These are phyloP conservation scores for Xerophyta viscosa DNA, from an alignment of 106 monocot species.

Conservation along the genomic window DNA sequence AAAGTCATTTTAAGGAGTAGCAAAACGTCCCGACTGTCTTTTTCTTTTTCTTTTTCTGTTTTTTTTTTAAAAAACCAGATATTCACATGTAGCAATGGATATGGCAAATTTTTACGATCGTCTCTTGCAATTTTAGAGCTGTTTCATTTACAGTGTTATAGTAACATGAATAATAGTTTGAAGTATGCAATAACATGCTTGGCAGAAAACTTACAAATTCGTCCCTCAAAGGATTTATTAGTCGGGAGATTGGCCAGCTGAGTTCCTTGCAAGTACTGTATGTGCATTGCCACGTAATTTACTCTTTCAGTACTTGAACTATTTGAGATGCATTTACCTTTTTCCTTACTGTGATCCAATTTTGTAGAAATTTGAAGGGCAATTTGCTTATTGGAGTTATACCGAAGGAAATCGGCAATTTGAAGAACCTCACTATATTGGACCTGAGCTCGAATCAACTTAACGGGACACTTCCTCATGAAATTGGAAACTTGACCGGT, in stretches of 20 bases:
- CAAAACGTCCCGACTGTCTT: too few species aligned
- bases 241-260: constrained; percentile 52
- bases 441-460: constrained; percentile 48
- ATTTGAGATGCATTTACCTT: not conserved
- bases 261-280: constrained; percentile 68
- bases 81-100: too few species aligned
- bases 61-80: too few species aligned
- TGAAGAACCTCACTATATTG: constrained; percentile 35
- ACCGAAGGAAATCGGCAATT: constrained; percentile 61
- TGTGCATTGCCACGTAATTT: constrained; percentile 2
- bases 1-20: too few species aligned
- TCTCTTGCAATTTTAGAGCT: too few species aligned
- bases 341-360: not conserved
- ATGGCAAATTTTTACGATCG: too few species aligned
- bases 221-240: constrained; percentile 73
- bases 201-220: constrained; percentile 73
- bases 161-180: not conserved
- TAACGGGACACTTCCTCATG: constrained; percentile 41
- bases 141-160: not conserved
- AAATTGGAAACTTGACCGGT: constrained; percentile 37
- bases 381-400: constrained; percentile 65
- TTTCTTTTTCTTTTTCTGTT: too few species aligned
- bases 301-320: not conserved
- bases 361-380: constrained; percentile 43
- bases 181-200: constrained; percentile 4